Conservation (phyloP, 495 filamentous ascomycete genomes). For the Chaetomium cochliodes region DNA sequence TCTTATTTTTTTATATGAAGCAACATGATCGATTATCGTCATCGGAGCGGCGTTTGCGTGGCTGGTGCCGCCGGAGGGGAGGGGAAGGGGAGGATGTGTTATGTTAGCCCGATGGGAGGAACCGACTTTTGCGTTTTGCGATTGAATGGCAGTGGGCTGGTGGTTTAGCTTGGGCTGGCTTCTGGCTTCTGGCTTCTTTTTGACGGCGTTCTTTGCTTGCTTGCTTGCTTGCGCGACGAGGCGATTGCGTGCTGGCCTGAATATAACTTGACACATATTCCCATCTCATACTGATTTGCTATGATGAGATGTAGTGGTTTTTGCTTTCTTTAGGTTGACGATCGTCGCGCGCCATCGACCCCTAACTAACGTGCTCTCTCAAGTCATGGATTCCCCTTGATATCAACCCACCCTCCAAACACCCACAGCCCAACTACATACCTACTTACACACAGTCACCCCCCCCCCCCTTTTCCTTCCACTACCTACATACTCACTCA, state of each 20-base stretch:
- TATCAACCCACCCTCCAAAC: too few species aligned
- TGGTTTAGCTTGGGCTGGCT: background rate
- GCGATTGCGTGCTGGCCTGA: slow-evolving; percentile 3
- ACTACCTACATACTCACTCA: too few species aligned
- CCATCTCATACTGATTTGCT: background rate
- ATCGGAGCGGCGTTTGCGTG: slow-evolving; percentile 17
- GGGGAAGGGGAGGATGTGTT: background rate
- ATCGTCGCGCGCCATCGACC: background rate
- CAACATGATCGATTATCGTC: background rate
- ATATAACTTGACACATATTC: background rate
- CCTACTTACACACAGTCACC: too few species aligned
- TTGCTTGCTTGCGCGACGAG: background rate
- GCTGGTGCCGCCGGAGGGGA: background rate
- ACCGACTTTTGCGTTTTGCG: slow-evolving; percentile 2
- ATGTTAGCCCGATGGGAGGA: background rate
- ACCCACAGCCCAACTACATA: too few species aligned
- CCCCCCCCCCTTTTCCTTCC: too few species aligned
- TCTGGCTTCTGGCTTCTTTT: background rate
- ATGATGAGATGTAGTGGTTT: background rate
- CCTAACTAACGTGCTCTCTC: too few species aligned
- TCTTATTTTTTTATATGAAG: background rate
- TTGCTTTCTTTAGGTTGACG: background rate
- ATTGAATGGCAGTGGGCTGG: slow-evolving; percentile 8
- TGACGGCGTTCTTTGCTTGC: slow-evolving; percentile 7
- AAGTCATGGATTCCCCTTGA: too few species aligned